Base-by-base conservation (phyloP, 2,329 filamentous ascomycete genomes). In the Aureobasidium sp. region DNA sequence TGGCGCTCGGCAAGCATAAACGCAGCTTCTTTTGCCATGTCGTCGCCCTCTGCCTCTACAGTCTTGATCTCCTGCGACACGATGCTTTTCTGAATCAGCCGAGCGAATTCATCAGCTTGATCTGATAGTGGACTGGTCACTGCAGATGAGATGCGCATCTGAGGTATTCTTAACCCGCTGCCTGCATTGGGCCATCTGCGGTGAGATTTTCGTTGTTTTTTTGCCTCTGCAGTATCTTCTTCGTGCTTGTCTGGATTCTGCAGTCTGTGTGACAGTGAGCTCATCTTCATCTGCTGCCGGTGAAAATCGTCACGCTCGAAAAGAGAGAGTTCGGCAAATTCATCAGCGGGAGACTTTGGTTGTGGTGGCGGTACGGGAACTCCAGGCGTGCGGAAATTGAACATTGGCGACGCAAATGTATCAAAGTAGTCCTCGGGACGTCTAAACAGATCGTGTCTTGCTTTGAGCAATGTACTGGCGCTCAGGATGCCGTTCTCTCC, bases 341-440 rank as follows among this genome's bases (percentile, higher is more conserved):
- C 70, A 62, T 76, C 74, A 7, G 71, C 60, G 0, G 68, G 65
- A 17, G 49, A 29, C 29, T 52, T 42, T 3, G 59, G 42, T 12
- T 59, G 61, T n/a, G 61, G 14, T 4, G 60, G 20, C 17, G 72
- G 70, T 0, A 72, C 63, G 17, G 69, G 65, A 17, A 69, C 60
- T 12, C 70, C 71, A 6, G 79, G 71, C 1, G 79, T 78, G 53
- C 80, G 78, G 64, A 82, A 81, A 70, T 81, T 81, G 47, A 80
- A 74, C 3, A 78, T 71, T 3, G 80, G 79, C 6, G 78, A 80
- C 1, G 77, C 78, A 65, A 81, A 82, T 3, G 77, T 75, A 66
- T 82, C 79, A 62, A 79, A 79, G 63, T 74, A 79, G 57, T 76
- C 68, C 44, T 76, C 74, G 12, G 75, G 71, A 48, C 71, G 75